Evolutionary conservation across 1,284 basidiomycete genomes (phyloP), one percentile per base, ranked within the genome.

Genomic region (Cutaneotrichosporon curvatum): DNA sequence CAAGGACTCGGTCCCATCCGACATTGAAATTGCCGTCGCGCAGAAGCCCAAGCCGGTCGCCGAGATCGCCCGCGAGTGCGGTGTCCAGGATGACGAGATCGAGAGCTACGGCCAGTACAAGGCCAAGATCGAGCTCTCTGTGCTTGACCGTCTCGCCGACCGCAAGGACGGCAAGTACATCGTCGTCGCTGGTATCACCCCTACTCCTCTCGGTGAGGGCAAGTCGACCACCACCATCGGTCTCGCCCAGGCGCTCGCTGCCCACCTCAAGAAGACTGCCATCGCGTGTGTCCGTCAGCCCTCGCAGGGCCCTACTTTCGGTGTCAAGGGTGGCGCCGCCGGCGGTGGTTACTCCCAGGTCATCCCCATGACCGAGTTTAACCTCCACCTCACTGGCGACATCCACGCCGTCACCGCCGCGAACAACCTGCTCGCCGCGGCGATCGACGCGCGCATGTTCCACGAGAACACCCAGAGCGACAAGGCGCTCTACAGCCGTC

Each of bases 201-300:
- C 95, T 2, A 98, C 94, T 7, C 95, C 94, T 15, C 79, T 98
- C 35, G 94, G 94, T 43, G 94, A 98, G 76, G 95, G 95, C 53
- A 98, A 99, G 74, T 97, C 92, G 12, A 98, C 94, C 12, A 99
- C 95, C 2, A 97, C 95, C 15, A 92, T 98, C 58, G 94, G 94
- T 67, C 79, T 99, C 47, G 90, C 90, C 5, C 94, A 99, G 72
- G 94, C 94, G 22, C 80, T 99, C 53, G 91, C 91, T 49, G 94
- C 92, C 40, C 91, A 96, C 68, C 80, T 98, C 31, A 82, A 84
- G 53, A 89, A 94, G 56, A 84, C 87, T 15, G 81, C 90, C 10
- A 98, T 97, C 72, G 95, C 95, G 43, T 96, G 91, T 72, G 92
- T 98, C n/a, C 85, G 94, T 51, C 95, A 99, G 70, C 94, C 94